phyloP scores from a whole-genome alignment of 2,329 filamentous ascomycete genomes.

The Venturia nashicola region DNA sequence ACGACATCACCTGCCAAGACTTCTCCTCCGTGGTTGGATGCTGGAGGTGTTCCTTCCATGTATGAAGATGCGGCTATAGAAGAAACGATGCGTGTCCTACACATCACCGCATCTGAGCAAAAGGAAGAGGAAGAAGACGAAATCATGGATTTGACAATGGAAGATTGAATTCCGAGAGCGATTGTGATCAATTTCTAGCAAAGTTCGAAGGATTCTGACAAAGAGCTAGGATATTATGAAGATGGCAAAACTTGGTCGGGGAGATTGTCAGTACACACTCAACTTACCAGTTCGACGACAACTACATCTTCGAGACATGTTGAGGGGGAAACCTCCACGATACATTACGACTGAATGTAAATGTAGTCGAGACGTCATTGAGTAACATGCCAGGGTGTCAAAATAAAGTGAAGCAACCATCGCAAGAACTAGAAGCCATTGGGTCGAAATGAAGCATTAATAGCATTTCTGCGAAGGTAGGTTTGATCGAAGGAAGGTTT shows the following conservation, averaged over 20 bases:
- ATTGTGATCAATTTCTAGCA: neutral
- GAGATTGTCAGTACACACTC: neutral
- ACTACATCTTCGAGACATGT: no score
- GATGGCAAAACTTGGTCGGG: neutral
- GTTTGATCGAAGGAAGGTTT: no score
- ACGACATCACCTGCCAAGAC: neutral
- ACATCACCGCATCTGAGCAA: neutral
- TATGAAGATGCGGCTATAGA: neutral
- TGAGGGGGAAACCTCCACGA: neutral
- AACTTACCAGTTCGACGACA: neutral
- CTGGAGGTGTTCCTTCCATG: neutral
- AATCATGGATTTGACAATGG: neutral
- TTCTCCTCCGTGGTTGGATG: neutral
- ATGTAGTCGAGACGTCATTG: neutral
- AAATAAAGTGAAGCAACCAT: neutral
- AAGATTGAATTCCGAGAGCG: neutral
- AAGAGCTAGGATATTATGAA: neutral
- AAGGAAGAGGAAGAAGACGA: neutral
- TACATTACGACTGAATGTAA: neutral
- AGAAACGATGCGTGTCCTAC: neutral
- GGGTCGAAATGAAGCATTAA: no score
- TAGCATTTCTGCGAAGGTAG: no score
- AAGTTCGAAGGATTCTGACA: neutral
- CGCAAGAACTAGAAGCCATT: no score
- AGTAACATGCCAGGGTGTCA: neutral